phyloP scores from a whole-genome alignment of 2,329 filamentous ascomycete genomes.

The Byssoonygena ceratinophila region DNA sequence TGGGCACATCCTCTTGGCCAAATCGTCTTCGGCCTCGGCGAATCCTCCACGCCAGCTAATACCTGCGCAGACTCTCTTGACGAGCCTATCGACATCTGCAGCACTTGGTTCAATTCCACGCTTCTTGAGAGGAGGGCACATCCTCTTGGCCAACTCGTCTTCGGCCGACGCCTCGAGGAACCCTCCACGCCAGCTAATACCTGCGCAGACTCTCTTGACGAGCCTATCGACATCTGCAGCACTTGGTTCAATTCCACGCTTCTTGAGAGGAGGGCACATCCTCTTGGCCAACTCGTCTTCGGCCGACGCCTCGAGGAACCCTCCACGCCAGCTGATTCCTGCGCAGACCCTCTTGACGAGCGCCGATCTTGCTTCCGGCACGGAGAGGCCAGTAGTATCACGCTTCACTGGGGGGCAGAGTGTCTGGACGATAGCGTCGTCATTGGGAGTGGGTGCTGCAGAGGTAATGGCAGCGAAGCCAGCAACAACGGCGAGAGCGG shows the following conservation, averaged over 20 bases:
- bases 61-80: no score
- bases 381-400: not conserved
- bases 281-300: not conserved
- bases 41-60: no score
- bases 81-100: no score
- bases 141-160: no score
- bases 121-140: no score
- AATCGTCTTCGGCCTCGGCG: no score
- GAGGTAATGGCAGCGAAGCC: constrained; percentile 3
- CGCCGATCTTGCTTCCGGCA: not conserved
- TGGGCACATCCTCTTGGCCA: no score
- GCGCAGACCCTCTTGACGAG: constrained; percentile 9
- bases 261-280: constrained; percentile 9
- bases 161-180: no score
- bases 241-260: constrained; percentile 2
- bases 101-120: no score
- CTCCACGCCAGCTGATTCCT: constrained; percentile 1
- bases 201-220: not conserved
- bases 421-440: not conserved
- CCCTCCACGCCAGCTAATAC: no score
- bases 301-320: not conserved
- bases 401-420: not conserved
- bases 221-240: not conserved
- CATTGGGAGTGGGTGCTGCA: not conserved
- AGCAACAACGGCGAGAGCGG: not conserved